Percentiles rank a stretch among this genome's conserved stretches.
phyloP scores from a whole-genome alignment of 805 yeast species.

The Metschnikowia amazonensis region DNA sequence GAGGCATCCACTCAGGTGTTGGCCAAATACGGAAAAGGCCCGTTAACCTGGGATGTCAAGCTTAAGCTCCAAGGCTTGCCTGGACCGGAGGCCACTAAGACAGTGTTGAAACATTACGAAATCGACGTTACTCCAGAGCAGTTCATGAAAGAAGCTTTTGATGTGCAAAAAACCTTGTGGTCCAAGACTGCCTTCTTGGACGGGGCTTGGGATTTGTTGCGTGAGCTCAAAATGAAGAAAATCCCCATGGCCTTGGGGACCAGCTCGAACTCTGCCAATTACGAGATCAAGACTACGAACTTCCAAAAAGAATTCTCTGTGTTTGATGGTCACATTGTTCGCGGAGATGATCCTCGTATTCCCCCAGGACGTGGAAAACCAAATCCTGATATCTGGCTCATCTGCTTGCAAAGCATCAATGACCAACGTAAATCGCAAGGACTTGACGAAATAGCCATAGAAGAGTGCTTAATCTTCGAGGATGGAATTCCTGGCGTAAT shows the following conservation, averaged over 20 bases:
- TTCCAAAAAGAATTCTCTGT: constrained; percentile 56
- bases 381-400: constrained; percentile 85
- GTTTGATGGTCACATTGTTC: constrained; percentile 64
- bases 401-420: constrained; percentile 72
- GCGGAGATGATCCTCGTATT: constrained; percentile 85
- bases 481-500: constrained; percentile 92
- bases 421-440: constrained; percentile 41
- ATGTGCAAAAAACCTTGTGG: constrained; percentile 62
- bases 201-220: constrained; percentile 74
- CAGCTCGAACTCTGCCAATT: constrained; percentile 64
- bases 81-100: constrained; percentile 66
- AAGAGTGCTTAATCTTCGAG: constrained; percentile 87
- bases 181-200: constrained; percentile 63
- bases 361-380: constrained; percentile 91
- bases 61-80: constrained; percentile 87
- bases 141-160: constrained; percentile 48
- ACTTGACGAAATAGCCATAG: constrained; percentile 51
- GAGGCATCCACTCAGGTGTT: constrained; percentile 66
- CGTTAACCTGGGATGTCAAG: constrained; percentile 87
- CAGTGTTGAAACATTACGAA: constrained; percentile 59
- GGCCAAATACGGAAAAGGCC: constrained; percentile 67
- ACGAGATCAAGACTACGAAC: constrained; percentile 68
- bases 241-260: constrained; percentile 91
- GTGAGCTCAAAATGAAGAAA: constrained; percentile 44
- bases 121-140: constrained; percentile 63